phyloP scores from a whole-genome alignment of 1,139 yeast genomes.

The Ogataea hybrid region DNA sequence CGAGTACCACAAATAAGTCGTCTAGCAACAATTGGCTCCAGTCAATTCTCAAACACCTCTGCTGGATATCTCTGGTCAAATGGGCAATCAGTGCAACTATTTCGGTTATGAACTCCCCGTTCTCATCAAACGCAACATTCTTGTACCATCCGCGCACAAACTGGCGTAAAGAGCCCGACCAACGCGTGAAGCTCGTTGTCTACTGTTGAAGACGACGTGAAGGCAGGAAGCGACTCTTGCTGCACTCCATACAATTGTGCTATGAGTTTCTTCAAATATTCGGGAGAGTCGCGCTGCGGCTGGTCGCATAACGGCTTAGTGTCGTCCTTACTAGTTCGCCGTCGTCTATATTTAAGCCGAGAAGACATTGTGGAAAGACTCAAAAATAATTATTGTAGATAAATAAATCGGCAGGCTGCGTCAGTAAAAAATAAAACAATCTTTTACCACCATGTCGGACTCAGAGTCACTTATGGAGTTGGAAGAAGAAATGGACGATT shows the following conservation, averaged over 20 bases:
- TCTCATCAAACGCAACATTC: slow-evolving; percentile 35
- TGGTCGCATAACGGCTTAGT: neutral
- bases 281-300: slow-evolving; percentile 17
- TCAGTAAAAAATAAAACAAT: neutral
- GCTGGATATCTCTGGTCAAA: slow-evolving; percentile 38
- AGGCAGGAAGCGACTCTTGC: slow-evolving; percentile 24
- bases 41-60: slow-evolving; percentile 33
- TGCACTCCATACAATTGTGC: slow-evolving; percentile 11
- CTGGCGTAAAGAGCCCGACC: slow-evolving; percentile 41
- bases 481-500: slow-evolving; percentile 38
- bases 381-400: slow-evolving; percentile 1
- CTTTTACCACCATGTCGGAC: slow-evolving; percentile 29
- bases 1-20: slow-evolving; percentile 39
- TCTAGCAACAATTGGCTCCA: slow-evolving; percentile 38
- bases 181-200: slow-evolving; percentile 45
- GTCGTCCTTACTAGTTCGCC: slow-evolving; percentile 1
- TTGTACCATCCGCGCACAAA: slow-evolving; percentile 48
- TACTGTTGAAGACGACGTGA: slow-evolving; percentile 25
- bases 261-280: slow-evolving; percentile 19
- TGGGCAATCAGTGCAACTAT: slow-evolving; percentile 38
- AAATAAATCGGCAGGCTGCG: neutral
- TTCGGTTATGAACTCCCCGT: slow-evolving; percentile 39
- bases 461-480: slow-evolving; percentile 36
- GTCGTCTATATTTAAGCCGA: slow-evolving; percentile 3
- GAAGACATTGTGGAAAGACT: slow-evolving; percentile 1